Base-by-base conservation (phyloP, 768 basidiomycete genomes). In the Mycena vitilis region DNA sequence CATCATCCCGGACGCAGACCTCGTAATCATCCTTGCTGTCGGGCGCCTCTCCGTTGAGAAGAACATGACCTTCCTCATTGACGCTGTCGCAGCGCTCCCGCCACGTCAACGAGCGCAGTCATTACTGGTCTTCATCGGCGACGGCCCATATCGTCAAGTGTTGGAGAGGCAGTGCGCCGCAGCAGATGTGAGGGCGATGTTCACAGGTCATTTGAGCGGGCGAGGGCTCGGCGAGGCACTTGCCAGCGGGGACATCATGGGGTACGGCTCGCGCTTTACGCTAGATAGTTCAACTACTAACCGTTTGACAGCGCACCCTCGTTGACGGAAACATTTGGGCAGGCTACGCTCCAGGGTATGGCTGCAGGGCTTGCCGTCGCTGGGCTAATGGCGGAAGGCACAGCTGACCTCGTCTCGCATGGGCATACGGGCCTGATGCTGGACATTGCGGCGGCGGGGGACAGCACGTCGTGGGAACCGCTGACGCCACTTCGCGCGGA, bases 331-430 rank as follows among this genome's bases (percentile, higher is more conserved):
- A 71, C 66, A 5, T 71, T 71, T 44, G 66, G 70, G 16, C 70
- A 71, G 36, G 63, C 56, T 0, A 71, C 70, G 22, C 70, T 71
- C 5, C 70, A 71, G 49, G 70, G 62, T 5, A 68, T 71, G 66
- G 70, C 70, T 12, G 57, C 66, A 4, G 66, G 66, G 7, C 58
- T 71, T 8, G 63, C 70, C 18, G 60, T 68, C 13, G 63, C 62
- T 10, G 70, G 70, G 16, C 53, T 68, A 5, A 57, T 45, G 6
- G 70, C 54, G 16, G 66, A 71, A 42, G 70, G 70, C 30, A 71
- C 70, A 23, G 66, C 70, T 47, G 70, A 71, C n/a, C 37, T 68
- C 25, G 70, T 71, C 0, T 5, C 4, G 25, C 66, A 65, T 23
- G 55, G 40, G 30, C 30, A 30, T 30, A 30, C 30, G 30, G 30